phyloP scores from a whole-genome alignment of 331 rosid genomes.

The Ulmus americana region DNA sequence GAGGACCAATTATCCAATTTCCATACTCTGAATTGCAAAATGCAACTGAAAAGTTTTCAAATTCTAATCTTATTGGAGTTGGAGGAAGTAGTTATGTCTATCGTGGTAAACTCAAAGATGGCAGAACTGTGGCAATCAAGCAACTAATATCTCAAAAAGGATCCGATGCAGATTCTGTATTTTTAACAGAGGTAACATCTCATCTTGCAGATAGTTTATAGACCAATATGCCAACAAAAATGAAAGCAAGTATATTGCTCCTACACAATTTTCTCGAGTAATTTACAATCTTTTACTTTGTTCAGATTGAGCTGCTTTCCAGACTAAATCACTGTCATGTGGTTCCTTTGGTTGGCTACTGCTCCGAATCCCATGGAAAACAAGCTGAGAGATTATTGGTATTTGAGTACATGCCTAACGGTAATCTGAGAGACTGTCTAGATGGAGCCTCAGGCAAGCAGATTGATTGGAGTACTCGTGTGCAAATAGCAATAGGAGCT shows the following conservation, averaged over 20 bases:
- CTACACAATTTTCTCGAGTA: not conserved
- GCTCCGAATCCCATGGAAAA: conserved; percentile 72
- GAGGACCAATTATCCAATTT: conserved; percentile 65
- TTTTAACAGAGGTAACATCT: conserved; percentile 68
- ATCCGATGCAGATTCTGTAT: conserved; percentile 54
- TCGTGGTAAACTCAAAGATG: conserved; percentile 62
- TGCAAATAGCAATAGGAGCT: conserved; percentile 84
- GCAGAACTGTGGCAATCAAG: conserved; percentile 73
- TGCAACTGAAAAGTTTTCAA: conserved; percentile 68
- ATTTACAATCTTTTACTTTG: conserved; percentile 16
- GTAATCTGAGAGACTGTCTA: conserved; percentile 84
- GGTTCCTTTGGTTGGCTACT: conserved; percentile 89
- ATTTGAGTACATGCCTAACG: conserved; percentile 71
- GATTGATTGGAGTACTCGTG: conserved; percentile 72
- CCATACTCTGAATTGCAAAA: conserved; percentile 67
- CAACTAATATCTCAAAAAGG: conserved; percentile 61
- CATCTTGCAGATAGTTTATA: conserved; percentile 12
- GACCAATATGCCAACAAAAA: not conserved
- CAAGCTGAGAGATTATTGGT: conserved; percentile 72
- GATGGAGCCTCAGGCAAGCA: conserved; percentile 52
- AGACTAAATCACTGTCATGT: conserved; percentile 90
- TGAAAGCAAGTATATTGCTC: not conserved
- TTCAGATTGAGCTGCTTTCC: conserved; percentile 82
- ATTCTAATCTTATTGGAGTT: conserved; percentile 70
- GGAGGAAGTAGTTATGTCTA: conserved; percentile 95